These are phyloP conservation scores for Dimocarpus longan DNA, from an alignment of 345 rosid species.

Conservation along the genomic window DNA sequence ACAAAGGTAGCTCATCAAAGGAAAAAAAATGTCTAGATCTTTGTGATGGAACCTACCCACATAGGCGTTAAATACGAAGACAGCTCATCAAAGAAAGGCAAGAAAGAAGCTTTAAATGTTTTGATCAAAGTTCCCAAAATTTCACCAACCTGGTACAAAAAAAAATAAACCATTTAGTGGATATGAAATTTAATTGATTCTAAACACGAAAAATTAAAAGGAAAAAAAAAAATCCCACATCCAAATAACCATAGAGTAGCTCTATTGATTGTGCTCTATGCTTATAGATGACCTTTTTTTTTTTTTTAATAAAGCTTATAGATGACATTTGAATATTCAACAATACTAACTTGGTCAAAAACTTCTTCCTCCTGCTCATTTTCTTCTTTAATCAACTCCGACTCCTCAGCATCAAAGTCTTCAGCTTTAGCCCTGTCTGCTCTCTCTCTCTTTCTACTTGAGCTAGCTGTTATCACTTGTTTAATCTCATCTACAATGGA, in stretches of 20 bases:
- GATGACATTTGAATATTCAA: constrained; percentile 15
- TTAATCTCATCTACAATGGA: constrained; percentile 92
- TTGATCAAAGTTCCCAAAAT: constrained; percentile 97
- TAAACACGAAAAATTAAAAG: neutral
- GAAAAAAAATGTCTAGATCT: neutral
- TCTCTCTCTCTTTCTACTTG: constrained; percentile 90
- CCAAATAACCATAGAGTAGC: constrained; percentile 1
- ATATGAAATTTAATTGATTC: neutral
- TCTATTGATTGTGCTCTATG: neutral
- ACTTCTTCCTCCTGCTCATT: constrained; percentile 99
- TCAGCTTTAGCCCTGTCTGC: constrained; percentile 95
- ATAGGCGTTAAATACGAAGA: constrained; percentile 96
- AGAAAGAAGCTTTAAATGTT: constrained; percentile 87
- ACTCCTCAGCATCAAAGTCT: constrained; percentile 98
- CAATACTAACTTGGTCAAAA: constrained; percentile 89
- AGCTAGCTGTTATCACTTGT: constrained; percentile 93
- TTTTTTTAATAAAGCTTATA: neutral
- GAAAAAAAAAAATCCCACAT: neutral
- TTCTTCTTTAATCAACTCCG: constrained; percentile 96
- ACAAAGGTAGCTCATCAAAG: neutral
- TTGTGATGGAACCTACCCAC: constrained; percentile 78
- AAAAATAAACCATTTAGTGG: constrained; percentile 5
- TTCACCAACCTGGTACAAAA: constrained; percentile 82
- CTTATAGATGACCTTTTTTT: neutral
- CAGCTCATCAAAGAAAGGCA: constrained; percentile 92